These are phyloP conservation scores for Monilinia aucupariae DNA, from an alignment of 2,329 filamentous ascomycete species.

Conservation along the genomic window DNA sequence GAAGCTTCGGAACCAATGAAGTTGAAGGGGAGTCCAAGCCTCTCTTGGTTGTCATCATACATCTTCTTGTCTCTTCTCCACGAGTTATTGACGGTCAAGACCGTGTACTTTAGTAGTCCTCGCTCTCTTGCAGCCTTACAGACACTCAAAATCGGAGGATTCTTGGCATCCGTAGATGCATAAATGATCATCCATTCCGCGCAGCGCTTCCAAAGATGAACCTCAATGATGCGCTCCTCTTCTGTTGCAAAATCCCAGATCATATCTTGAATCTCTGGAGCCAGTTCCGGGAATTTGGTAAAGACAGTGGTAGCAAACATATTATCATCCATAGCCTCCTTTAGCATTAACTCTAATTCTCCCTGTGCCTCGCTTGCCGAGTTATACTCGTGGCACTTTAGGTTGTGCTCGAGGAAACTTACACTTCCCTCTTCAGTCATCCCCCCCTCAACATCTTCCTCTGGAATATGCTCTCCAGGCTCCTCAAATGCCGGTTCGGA, in stretches of 20 bases:
- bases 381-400: neutral
- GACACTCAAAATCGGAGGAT: neutral
- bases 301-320: neutral
- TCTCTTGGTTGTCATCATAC: neutral
- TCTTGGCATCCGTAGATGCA: neutral
- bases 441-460: neutral
- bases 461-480: neutral
- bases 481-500: neutral
- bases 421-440: neutral
- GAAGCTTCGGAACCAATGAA: neutral
- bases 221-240: neutral
- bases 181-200: neutral
- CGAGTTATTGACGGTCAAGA: neutral
- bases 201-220: neutral
- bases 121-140: neutral
- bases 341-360: neutral
- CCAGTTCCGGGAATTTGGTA: neutral
- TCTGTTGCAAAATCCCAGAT: neutral
- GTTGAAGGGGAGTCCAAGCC: neutral
- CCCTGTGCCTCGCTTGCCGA: neutral
- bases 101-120: neutral
- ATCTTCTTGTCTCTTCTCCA: slow-evolving; percentile 3
- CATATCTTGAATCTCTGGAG: neutral
- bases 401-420: neutral
- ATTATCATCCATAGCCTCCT: neutral